Conservation (phyloP, 805 yeast genomes). For the Ogataea nitratoaversa region DNA sequence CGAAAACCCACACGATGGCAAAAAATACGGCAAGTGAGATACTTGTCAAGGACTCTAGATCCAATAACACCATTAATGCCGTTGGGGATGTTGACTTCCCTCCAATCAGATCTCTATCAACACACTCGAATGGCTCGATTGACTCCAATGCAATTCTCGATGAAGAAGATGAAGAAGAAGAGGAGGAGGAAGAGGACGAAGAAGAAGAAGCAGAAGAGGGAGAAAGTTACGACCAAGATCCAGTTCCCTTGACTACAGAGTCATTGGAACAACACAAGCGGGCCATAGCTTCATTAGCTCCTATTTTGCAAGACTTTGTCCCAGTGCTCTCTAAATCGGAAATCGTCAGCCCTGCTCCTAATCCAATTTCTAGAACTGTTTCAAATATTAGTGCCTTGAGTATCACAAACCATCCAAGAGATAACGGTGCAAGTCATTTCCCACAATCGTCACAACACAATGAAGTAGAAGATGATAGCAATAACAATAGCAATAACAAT, state of each 20-base stretch:
- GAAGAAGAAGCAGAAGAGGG: conserved; percentile 21
- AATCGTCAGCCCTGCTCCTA: conserved; percentile 29
- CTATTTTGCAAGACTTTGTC: conserved; percentile 63
- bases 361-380: conserved; percentile 29
- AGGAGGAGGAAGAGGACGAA: conserved; percentile 18
- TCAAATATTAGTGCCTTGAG: conserved; percentile 30
- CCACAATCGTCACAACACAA: not conserved
- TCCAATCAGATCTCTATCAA: conserved; percentile 16
- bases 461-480: not conserved
- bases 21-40: too few species aligned
- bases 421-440: too few species aligned
- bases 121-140: conserved; percentile 19
- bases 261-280: conserved; percentile 37
- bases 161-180: conserved; percentile 16
- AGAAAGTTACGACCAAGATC: conserved; percentile 20
- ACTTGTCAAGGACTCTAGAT: too few species aligned
- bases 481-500: not conserved
- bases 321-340: conserved; percentile 59
- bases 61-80: not conserved
- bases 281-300: conserved; percentile 79
- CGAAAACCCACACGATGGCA: too few species aligned
- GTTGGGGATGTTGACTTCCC: conserved; percentile 4
- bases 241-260: conserved; percentile 29
- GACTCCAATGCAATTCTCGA: conserved; percentile 15
- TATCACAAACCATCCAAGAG: too few species aligned